A percentile compares a stretch with the other conserved stretches of the same genome.
phyloP scores from a whole-genome alignment of 495 filamentous ascomycete species.

The Chaetomium fimeti region DNA sequence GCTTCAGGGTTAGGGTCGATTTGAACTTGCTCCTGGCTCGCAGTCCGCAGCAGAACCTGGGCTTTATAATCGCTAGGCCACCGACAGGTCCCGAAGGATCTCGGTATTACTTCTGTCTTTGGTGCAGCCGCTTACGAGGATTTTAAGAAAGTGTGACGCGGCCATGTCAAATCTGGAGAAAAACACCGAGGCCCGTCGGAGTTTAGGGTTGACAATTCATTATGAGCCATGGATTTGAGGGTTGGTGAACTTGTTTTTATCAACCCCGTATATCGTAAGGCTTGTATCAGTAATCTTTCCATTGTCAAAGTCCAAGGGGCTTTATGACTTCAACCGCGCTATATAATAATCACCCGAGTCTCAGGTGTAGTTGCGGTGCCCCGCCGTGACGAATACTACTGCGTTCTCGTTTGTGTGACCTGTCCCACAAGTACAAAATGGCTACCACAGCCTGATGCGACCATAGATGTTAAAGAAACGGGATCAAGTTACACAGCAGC shows the following conservation, averaged over 20 bases:
- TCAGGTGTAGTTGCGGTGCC: too few relatives aligned
- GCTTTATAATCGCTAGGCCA: not conserved
- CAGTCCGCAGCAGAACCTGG: not conserved
- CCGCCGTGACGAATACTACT: too few relatives aligned
- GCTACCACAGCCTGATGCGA: not conserved
- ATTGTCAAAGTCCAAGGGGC: too few relatives aligned
- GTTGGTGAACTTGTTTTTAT: too few relatives aligned
- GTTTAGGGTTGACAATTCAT: not conserved
- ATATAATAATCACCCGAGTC: too few relatives aligned
- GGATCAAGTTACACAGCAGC: too few relatives aligned
- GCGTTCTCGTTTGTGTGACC: too few relatives aligned
- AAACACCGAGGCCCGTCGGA: not conserved
- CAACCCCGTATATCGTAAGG: too few relatives aligned
- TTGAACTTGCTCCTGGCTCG: not conserved
- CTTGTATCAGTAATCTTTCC: too few relatives aligned
- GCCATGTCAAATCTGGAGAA: not conserved
- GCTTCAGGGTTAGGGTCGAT: not conserved
- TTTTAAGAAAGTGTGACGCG: not conserved
- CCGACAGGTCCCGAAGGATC: not conserved
- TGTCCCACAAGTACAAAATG: too few relatives aligned
- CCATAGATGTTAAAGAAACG: too few relatives aligned
- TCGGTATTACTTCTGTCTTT: not conserved
- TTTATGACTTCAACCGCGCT: too few relatives aligned
- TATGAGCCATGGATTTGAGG: not conserved
- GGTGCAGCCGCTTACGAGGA: not conserved